Percentiles rank a stretch among this genome's conserved stretches.
phyloP scores from a whole-genome alignment of 2,329 filamentous ascomycete species.

The Fusarium setosum region DNA sequence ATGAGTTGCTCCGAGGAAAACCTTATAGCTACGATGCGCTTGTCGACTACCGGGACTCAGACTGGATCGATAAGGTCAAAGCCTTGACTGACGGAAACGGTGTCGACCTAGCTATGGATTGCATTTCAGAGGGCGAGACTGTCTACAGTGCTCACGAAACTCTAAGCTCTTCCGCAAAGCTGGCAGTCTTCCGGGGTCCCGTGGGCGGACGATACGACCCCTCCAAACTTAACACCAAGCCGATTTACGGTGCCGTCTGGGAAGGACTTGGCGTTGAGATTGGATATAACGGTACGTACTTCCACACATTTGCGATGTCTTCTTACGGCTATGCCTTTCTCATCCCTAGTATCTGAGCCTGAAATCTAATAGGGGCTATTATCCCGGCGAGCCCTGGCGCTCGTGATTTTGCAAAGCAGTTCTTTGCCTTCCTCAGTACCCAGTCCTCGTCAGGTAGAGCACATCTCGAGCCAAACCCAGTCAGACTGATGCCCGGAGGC shows the following conservation, averaged over 20 bases:
- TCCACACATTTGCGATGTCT: slow-evolving; percentile 2
- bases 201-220: slow-evolving; percentile 40
- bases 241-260: slow-evolving; percentile 55
- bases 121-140: slow-evolving; percentile 52
- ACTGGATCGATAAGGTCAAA: slow-evolving; percentile 48
- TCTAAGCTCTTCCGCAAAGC: slow-evolving; percentile 39
- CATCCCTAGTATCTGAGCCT: no score
- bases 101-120: slow-evolving; percentile 51
- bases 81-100: slow-evolving; percentile 38
- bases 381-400: slow-evolving; percentile 38
- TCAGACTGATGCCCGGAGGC: slow-evolving; percentile 47
- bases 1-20: slow-evolving; percentile 39
- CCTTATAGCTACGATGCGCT: slow-evolving; percentile 53
- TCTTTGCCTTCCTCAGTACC: slow-evolving; percentile 50
- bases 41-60: slow-evolving; percentile 50
- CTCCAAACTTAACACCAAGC: slow-evolving; percentile 42
- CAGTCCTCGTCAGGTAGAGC: background rate
- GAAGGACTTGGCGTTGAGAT: slow-evolving; percentile 54
- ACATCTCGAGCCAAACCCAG: slow-evolving; percentile 44
- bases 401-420: slow-evolving; percentile 46
- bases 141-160: slow-evolving; percentile 46
- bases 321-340: no score
- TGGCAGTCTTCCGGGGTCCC: slow-evolving; percentile 40
- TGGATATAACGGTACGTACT: slow-evolving; percentile 47
- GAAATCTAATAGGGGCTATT: background rate